Evolutionary conservation across 371 early-diverging fungal species (phyloP).

Genomic region (Syncephalastrum contaminatum): DNA sequence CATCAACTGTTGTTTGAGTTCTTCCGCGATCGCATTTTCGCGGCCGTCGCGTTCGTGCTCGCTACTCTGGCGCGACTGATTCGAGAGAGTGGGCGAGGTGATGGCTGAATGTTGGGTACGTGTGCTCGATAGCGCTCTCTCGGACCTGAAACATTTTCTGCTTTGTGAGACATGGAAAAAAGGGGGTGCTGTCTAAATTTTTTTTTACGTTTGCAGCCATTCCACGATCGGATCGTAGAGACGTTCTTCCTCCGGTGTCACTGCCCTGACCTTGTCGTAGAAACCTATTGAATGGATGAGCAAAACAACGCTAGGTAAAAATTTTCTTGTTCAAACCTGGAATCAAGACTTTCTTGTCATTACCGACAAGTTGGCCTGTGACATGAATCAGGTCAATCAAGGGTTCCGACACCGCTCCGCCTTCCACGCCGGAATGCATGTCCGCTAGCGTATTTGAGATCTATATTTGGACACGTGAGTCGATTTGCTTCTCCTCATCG

Average conservation of each 20-base stretch:
- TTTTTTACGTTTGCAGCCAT: slow-evolving; percentile 39
- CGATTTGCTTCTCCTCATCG: background rate
- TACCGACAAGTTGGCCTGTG: slow-evolving; percentile 58
- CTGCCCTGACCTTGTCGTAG: slow-evolving; percentile 56
- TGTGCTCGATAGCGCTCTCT: slow-evolving; percentile 18
- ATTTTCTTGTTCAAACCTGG: slow-evolving; percentile 52
- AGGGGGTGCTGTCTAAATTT: slow-evolving; percentile 10
- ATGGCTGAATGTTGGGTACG: slow-evolving; percentile 35
- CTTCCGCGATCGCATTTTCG: slow-evolving; percentile 37
- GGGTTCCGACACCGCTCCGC: slow-evolving; percentile 83
- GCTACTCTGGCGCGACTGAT: slow-evolving; percentile 8
- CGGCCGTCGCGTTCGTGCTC: slow-evolving; percentile 25
- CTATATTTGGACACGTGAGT: slow-evolving; percentile 4
- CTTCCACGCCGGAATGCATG: slow-evolving; percentile 83
- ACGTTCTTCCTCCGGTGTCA: slow-evolving; percentile 50
- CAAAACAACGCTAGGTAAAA: background rate
- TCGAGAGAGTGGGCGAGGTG: slow-evolving; percentile 24
- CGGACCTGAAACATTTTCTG: slow-evolving; percentile 12
- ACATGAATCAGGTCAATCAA: slow-evolving; percentile 73
- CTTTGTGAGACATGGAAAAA: background rate
- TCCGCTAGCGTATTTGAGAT: slow-evolving; percentile 61
- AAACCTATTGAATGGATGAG: slow-evolving; percentile 36
- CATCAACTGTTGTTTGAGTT: slow-evolving; percentile 60
- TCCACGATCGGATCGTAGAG: slow-evolving; percentile 57
- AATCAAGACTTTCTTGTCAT: slow-evolving; percentile 60